phyloP scores from a whole-genome alignment of 177 flowering plant genomes.

The Vitis hybrid region DNA sequence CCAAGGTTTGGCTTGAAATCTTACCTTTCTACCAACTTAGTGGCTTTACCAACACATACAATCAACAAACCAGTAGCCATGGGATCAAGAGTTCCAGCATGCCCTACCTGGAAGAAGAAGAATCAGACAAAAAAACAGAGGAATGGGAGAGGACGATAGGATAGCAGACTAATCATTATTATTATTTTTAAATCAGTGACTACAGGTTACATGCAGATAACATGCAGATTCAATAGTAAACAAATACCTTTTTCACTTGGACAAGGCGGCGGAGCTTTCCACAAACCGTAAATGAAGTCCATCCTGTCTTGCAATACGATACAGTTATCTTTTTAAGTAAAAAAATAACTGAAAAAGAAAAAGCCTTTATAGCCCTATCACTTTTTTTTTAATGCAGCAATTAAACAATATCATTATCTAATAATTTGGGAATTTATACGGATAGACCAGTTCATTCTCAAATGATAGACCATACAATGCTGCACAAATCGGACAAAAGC shows the following conservation, averaged over 20 bases:
- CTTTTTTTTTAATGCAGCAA: not conserved
- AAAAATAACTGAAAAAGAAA: not conserved
- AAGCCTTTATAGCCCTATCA: not conserved
- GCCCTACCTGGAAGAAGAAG: constrained; percentile 68
- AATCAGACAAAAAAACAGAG: constrained; percentile 5
- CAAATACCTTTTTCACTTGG: constrained; percentile 82
- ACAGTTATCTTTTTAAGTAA: not conserved
- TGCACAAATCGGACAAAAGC: no score
- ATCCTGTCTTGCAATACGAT: constrained; percentile 55
- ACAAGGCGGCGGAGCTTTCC: constrained; percentile 93
- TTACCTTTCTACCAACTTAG: constrained; percentile 88
- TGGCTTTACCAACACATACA: constrained; percentile 97
- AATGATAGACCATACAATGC: no score
- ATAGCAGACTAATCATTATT: no score
- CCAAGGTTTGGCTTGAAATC: not conserved
- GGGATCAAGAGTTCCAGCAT: constrained; percentile 99
- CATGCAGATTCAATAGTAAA: constrained; percentile 5
- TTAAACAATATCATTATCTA: not conserved
- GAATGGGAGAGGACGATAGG: not conserved
- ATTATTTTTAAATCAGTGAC: no score
- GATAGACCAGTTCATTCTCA: no score
- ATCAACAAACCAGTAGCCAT: constrained; percentile 98
- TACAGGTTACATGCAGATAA: not conserved
- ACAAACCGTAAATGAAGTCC: constrained; percentile 99
- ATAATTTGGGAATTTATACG: no score